Evolutionary conservation across 192 early-diverging fungal genomes (phyloP).

Genomic region (Paraglomus occultum): DNA sequence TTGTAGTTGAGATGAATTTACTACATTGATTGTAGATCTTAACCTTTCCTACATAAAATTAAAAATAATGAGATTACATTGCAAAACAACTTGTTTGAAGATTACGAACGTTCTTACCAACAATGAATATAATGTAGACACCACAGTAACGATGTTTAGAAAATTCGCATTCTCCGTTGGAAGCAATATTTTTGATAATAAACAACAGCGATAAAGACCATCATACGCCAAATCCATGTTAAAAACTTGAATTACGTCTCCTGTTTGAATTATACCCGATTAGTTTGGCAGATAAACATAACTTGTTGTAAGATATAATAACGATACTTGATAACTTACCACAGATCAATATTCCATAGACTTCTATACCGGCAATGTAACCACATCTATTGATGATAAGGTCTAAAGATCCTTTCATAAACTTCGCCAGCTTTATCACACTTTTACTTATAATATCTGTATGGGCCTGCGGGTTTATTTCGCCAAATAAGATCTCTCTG

Average conservation of each 20-base stretch:
- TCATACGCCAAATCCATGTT: neutral
- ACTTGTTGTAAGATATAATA: neutral
- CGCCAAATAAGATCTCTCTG: conserved; percentile 16
- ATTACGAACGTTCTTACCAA: conserved; percentile 3
- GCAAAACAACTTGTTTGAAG: neutral
- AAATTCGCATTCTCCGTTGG: conserved; percentile 11
- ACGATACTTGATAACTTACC: conserved; percentile 8
- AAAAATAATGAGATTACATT: conserved; percentile 4
- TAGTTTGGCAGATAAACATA: neutral
- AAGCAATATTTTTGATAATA: neutral
- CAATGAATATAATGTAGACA: conserved; percentile 5
- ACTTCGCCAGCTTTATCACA: too few relatives aligned
- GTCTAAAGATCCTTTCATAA: too few relatives aligned
- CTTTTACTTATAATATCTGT: too few relatives aligned
- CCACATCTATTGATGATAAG: neutral
- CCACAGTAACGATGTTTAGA: neutral
- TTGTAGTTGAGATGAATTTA: conserved; percentile 22
- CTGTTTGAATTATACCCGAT: conserved; percentile 1
- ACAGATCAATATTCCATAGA: conserved; percentile 8
- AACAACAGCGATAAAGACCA: neutral
- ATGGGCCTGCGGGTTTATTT: too few relatives aligned
- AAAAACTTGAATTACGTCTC: neutral
- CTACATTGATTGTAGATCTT: too few relatives aligned
- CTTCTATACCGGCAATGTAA: neutral
- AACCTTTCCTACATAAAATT: neutral